phyloP scores from a whole-genome alignment of 208 protist genomes.

The Crithidia bombi region DNA sequence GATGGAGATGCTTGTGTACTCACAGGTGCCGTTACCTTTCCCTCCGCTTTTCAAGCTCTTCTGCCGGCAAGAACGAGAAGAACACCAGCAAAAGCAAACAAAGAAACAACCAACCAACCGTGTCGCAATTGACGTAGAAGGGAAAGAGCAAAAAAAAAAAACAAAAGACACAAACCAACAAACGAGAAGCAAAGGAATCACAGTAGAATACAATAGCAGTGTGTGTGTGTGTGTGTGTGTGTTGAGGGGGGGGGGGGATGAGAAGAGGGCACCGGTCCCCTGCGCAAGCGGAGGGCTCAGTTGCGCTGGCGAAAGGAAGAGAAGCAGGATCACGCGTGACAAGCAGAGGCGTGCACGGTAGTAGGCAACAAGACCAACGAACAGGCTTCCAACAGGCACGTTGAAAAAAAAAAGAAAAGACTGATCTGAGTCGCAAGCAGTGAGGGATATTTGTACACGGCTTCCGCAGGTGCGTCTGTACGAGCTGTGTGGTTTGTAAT shows the following conservation, averaged over 20 bases:
- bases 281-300: too few species aligned
- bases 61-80: background rate
- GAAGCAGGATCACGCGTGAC: background rate
- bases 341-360: background rate
- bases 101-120: background rate
- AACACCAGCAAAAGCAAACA: background rate
- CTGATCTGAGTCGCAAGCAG: background rate
- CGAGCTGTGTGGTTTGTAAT: too few species aligned
- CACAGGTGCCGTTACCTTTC: too few species aligned
- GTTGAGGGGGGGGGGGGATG: too few species aligned
- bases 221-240: too few species aligned
- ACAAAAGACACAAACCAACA: background rate
- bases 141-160: background rate
- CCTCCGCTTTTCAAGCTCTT: background rate
- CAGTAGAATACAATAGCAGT: background rate
- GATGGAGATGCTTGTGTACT: too few species aligned
- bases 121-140: background rate
- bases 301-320: too few species aligned
- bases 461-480: too few species aligned
- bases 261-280: too few species aligned
- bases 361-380: background rate
- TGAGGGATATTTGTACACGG: too few species aligned
- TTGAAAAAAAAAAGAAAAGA: slow-evolving; percentile 3
- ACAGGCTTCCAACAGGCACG: background rate
- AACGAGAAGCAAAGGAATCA: background rate